Conservation (phyloP, 495 filamentous ascomycete genomes). For the Ramalina intermedia region DNA sequence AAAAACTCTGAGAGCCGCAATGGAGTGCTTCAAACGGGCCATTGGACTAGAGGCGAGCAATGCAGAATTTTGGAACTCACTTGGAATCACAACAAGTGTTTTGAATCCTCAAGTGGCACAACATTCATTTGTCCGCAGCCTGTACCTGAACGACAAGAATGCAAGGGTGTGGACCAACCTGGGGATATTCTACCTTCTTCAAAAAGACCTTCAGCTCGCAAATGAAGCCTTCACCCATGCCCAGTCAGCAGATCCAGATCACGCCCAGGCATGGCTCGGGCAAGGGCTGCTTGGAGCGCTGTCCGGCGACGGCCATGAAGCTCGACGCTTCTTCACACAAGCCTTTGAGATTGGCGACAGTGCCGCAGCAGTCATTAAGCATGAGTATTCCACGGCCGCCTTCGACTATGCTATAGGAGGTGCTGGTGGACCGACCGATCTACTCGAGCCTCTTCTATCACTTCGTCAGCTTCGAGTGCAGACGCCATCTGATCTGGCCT, state of each 20-base stretch:
- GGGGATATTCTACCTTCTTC: constrained; percentile 69
- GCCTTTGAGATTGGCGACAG: constrained; percentile 83
- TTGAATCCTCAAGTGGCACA: constrained; percentile 82
- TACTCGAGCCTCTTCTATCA: constrained; percentile 73
- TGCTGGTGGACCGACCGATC: constrained; percentile 44
- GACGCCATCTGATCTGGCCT: constrained; percentile 47
- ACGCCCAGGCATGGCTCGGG: constrained; percentile 82
- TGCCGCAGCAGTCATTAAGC: constrained; percentile 52
- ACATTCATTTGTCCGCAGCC: constrained; percentile 82
- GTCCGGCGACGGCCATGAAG: constrained; percentile 58
- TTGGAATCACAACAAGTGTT: constrained; percentile 75
- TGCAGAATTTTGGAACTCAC: constrained; percentile 92
- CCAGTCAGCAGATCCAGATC: constrained; percentile 88
- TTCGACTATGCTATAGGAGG: constrained; percentile 60
- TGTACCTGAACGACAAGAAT: constrained; percentile 81
- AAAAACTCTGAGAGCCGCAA: constrained; percentile 62
- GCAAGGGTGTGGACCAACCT: constrained; percentile 82
- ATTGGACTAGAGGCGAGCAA: constrained; percentile 95
- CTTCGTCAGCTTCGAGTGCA: constrained; percentile 65
- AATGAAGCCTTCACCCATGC: constrained; percentile 80
- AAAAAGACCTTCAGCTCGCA: constrained; percentile 68
- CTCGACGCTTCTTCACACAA: constrained; percentile 78
- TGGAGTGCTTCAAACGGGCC: constrained; percentile 88
- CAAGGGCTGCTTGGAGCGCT: constrained; percentile 74
- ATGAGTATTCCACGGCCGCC: constrained; percentile 58